These are phyloP conservation scores for Phycomyces nitens DNA, from an alignment of 192 early-diverging fungal genomes.

Conservation along the genomic window DNA sequence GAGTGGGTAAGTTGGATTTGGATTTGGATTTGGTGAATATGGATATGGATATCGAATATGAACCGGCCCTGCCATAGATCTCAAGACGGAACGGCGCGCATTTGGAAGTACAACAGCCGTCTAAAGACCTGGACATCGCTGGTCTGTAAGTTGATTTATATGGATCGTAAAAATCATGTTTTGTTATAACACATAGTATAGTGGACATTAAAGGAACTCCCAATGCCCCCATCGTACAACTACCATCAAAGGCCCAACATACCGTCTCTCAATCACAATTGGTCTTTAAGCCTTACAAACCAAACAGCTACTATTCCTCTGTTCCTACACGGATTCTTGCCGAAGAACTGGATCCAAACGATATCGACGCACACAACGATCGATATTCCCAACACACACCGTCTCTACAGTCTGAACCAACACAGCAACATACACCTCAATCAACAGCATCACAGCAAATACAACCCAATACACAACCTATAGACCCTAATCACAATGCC, in stretches of 20 bases:
- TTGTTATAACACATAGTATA: not conserved
- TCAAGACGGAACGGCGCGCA: constrained; percentile 72
- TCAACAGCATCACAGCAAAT: not conserved
- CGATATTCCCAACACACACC: too few relatives aligned
- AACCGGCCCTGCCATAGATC: constrained; percentile 35
- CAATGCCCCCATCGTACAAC: not conserved
- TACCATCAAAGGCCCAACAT: not conserved
- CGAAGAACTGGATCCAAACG: too few relatives aligned
- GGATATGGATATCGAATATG: too few relatives aligned
- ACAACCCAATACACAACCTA: not conserved
- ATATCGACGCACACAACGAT: too few relatives aligned
- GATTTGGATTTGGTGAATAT: too few relatives aligned
- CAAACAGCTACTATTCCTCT: not conserved
- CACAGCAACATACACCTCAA: too few relatives aligned
- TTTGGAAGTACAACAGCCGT: constrained; percentile 60
- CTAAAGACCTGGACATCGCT: constrained; percentile 58
- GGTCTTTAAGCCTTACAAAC: not conserved
- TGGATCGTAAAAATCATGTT: not conserved
- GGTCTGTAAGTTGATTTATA: constrained; percentile 37
- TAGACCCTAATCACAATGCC: not conserved
- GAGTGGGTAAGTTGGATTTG: constrained; percentile 52
- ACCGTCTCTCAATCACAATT: not conserved
- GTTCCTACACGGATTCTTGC: too few relatives aligned
- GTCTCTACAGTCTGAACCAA: too few relatives aligned
- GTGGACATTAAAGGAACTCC: constrained; percentile 18